Base-by-base conservation (phyloP, 164 flowering plant species). In the Magnolia officinalis region DNA sequence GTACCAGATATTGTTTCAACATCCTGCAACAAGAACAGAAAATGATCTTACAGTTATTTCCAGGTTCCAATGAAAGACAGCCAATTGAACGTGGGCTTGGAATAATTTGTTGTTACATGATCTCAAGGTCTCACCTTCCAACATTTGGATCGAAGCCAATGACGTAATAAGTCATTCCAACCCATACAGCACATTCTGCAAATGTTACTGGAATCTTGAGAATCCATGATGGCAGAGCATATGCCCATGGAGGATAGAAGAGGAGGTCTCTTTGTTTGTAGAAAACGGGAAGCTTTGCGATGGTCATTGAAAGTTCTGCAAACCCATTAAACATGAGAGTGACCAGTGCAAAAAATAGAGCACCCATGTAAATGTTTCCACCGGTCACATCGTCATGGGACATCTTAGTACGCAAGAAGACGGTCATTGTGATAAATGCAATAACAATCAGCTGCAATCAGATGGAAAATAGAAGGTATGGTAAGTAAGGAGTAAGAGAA, bases 241-340 rank as follows among this genome's bases (percentile, higher is more conserved):
- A 88, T 61, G 91, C 87, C 93, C 93, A 90, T 11, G 91, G 61
- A 74, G 93, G 93, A 65, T 72, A 86, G 51, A 90, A 87, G 1
- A 83, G 85, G 67, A 83, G 85, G 71, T 87, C 90, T 59, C 93
- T 77, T 77, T 90, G 93, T 85, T 90, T 90, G 76, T 85, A 90
- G 67, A 90, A 90, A 26, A 86, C 87, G 1, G 93, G 91, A 76
- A 90, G 90, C 71, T 81, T 87, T 18, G 58, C 31, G 4, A 87
- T 77, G 9, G 85, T 85, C 69, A 85, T 55, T 21, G 88, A 63
- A 16, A 90, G 84, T 76, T 90, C 93, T 0, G 83, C 70, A 19
- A 82, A 78, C 23, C 90, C 90, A 72, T 79, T 87, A 37, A 88
- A 88, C 76, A 84, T 26, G 14, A 80, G 37, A 55, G 72, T 52